Evolutionary conservation across 257 asterid genomes (phyloP).

Genomic region (Lithospermum erythrorhizon): DNA sequence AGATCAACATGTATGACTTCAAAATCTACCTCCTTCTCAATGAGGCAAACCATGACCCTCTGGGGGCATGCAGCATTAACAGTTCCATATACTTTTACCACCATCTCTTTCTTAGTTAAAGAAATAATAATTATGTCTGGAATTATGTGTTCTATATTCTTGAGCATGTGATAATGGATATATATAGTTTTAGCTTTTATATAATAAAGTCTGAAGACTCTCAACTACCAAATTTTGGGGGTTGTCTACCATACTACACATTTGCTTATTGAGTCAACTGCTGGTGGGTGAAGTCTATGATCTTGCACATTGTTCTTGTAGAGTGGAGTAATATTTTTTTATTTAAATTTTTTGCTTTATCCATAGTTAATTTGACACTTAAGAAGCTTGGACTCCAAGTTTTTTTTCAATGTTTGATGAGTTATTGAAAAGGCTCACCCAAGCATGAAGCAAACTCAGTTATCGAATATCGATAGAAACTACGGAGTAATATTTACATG

Average conservation of each 20-base stretch:
- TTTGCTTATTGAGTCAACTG: not conserved
- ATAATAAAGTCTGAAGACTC: not conserved
- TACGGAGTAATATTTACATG: too few species aligned
- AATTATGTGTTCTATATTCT: not conserved
- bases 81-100: conserved; percentile 61
- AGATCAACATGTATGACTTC: conserved; percentile 52
- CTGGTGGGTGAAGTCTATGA: not conserved
- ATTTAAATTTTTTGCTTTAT: too few species aligned
- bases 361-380: too few species aligned
- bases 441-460: too few species aligned
- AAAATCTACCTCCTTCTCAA: conserved; percentile 47
- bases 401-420: too few species aligned
- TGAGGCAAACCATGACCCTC: conserved; percentile 56
- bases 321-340: too few species aligned
- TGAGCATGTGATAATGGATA: not conserved
- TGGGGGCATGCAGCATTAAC: conserved; percentile 62
- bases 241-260: not conserved
- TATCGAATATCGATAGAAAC: too few species aligned
- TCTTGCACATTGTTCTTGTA: too few species aligned
- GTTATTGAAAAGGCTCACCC: too few species aligned
- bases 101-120: conserved; percentile 22
- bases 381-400: too few species aligned
- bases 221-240: not conserved
- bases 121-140: not conserved
- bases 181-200: not conserved